phyloP scores from a whole-genome alignment of 2,329 filamentous ascomycete genomes.

The Hawksworthiomyces lignivorus region DNA sequence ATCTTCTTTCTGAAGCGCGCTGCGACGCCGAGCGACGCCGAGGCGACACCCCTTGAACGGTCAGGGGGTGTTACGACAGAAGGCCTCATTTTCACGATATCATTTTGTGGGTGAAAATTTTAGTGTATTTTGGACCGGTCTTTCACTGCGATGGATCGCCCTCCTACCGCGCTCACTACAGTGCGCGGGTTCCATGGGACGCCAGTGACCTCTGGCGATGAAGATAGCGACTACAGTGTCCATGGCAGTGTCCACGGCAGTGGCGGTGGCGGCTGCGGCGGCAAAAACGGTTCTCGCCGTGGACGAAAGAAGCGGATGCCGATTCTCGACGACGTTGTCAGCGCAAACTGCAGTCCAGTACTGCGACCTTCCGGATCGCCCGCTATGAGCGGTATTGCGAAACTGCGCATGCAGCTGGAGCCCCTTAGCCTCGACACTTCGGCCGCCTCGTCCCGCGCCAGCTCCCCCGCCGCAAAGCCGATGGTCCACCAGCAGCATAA shows the following conservation, averaged over 20 bases:
- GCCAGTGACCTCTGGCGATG: slow-evolving; percentile 47
- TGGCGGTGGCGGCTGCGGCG: slow-evolving; percentile 21
- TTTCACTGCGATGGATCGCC: slow-evolving; percentile 37
- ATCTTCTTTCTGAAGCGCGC: slow-evolving; percentile 43
- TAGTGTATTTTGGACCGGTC: not conserved
- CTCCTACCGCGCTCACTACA: slow-evolving; percentile 43
- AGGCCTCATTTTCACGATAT: too few species aligned
- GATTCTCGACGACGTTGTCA: slow-evolving; percentile 49
- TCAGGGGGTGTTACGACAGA: too few species aligned
- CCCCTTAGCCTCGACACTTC: slow-evolving; percentile 57
- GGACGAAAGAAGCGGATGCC: slow-evolving; percentile 30
- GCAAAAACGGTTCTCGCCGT: slow-evolving; percentile 21
- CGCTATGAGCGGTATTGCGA: slow-evolving; percentile 66
- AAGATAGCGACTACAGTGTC: slow-evolving; percentile 44
- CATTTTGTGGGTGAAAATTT: too few species aligned
- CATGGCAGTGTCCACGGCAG: too few species aligned
- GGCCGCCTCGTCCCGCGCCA: slow-evolving; percentile 37
- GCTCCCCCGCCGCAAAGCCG: slow-evolving; percentile 41
- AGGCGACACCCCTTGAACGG: slow-evolving; percentile 32
- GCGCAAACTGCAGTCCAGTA: slow-evolving; percentile 55
- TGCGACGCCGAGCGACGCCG: slow-evolving; percentile 50
- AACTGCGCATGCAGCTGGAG: slow-evolving; percentile 74
- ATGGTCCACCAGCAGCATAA: too few species aligned
- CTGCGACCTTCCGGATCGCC: slow-evolving; percentile 45
- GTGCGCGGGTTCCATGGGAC: slow-evolving; percentile 51